Evolutionary conservation across 441 rosid species (phyloP).

Genomic region (Melianthus villosus): DNA sequence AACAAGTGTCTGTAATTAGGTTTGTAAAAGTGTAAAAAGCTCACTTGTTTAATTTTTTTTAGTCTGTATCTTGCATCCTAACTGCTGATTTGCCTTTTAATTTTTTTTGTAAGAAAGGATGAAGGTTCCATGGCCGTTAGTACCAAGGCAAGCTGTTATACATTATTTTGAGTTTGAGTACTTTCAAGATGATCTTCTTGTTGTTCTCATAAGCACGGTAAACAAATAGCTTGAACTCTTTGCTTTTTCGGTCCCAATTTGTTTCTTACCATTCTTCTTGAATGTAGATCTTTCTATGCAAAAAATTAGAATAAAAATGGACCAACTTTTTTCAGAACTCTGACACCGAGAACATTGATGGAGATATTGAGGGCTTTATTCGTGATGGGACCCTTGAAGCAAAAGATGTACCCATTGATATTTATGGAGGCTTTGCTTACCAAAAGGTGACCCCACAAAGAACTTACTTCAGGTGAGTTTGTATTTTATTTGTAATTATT

Average conservation of each 20-base stretch:
- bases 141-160: conserved; percentile 59
- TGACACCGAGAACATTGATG: conserved; percentile 41
- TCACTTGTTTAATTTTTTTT: conserved; percentile 3
- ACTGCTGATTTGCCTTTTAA: conserved; percentile 18
- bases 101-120: conserved; percentile 78
- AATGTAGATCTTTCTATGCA: not conserved
- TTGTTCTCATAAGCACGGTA: conserved; percentile 64
- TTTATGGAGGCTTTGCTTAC: conserved; percentile 77
- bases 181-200: conserved; percentile 55
- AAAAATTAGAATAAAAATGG: not conserved
- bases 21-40: conserved; percentile 15
- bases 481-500: too few species aligned
- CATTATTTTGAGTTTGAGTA: conserved; percentile 59
- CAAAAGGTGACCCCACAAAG: conserved; percentile 60
- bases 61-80: conserved; percentile 1
- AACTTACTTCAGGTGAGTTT: conserved; percentile 68
- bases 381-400: conserved; percentile 44
- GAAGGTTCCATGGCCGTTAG: conserved; percentile 87
- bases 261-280: not conserved
- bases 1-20: conserved; percentile 63
- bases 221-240: conserved; percentile 8
- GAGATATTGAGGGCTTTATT: conserved; percentile 33
- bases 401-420: conserved; percentile 50
- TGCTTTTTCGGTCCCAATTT: conserved; percentile 1
- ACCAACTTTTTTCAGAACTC: conserved; percentile 50